Evolutionary conservation across 768 basidiomycete genomes (phyloP).

Genomic region (Naganishia kalamii): DNA sequence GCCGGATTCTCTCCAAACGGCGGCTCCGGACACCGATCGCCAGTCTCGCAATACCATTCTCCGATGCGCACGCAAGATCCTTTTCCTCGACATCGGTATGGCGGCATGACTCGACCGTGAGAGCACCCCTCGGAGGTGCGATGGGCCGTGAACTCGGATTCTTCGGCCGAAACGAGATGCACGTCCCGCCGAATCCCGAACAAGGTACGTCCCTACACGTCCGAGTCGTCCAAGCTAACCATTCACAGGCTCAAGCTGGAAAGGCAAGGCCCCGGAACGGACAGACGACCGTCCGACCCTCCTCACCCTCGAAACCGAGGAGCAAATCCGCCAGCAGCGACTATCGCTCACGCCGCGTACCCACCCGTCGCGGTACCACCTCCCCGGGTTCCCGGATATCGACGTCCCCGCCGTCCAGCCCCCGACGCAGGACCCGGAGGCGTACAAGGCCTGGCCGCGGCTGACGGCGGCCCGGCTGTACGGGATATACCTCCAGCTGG

Average conservation of each 20-base stretch:
- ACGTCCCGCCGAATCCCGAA: neutral
- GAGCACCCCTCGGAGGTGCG: constrained; percentile 6
- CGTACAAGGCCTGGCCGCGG: constrained; percentile 1
- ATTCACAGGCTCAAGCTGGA: neutral
- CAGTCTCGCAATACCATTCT: too few relatives aligned
- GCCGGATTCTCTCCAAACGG: constrained; percentile 1
- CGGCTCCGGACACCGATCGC: neutral
- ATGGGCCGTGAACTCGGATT: constrained; percentile 1
- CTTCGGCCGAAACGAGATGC: neutral
- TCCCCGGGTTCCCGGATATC: constrained; percentile 4
- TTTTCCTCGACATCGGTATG: neutral
- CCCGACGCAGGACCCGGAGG: neutral
- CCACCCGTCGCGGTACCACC: neutral
- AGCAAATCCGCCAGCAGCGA: constrained; percentile 1
- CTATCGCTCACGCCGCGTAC: neutral
- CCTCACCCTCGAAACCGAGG: neutral
- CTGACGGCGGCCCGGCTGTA: constrained; percentile 48
- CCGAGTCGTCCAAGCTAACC: too few relatives aligned
- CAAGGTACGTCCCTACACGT: too few relatives aligned
- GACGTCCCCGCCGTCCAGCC: constrained; percentile 1
- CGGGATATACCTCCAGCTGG: constrained; percentile 68
- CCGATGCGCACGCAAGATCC: too few relatives aligned
- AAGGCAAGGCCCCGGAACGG: constrained; percentile 5
- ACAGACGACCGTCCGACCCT: constrained; percentile 11
- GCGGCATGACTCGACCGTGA: constrained; percentile 15